These are phyloP conservation scores for Naematelia aurantialba DNA, from an alignment of 768 basidiomycete species.

Conservation along the genomic window DNA sequence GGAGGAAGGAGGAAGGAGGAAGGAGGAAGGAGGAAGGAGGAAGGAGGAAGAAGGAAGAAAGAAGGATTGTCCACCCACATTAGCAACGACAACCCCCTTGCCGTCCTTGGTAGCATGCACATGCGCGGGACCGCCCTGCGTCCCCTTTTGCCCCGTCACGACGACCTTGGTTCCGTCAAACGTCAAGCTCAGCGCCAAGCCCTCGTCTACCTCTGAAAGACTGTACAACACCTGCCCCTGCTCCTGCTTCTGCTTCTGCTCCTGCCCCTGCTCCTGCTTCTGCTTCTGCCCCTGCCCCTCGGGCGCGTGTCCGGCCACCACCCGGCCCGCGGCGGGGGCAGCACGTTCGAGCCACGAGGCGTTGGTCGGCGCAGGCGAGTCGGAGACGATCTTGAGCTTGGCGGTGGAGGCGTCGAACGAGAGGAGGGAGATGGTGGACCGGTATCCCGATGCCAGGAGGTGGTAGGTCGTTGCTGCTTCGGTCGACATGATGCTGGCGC, in stretches of 20 bases:
- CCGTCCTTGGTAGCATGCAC: conserved; percentile 55
- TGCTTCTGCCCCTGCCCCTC: conserved; percentile 49
- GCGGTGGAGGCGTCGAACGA: conserved; percentile 59
- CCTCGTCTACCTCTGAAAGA: conserved; percentile 61
- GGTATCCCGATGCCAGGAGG: conserved; percentile 50
- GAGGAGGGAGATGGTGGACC: conserved; percentile 62
- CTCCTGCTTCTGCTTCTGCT: too few species aligned
- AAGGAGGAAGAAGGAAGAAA: too few species aligned
- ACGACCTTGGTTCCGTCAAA: conserved; percentile 57
- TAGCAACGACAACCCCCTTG: neutral
- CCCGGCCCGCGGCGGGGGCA: too few species aligned
- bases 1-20: too few species aligned
- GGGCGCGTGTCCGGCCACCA: neutral
- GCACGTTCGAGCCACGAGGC: conserved; percentile 77
- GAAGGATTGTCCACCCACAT: too few species aligned
- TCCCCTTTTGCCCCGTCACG: conserved; percentile 45
- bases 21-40: too few species aligned
- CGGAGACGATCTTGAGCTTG: conserved; percentile 53
- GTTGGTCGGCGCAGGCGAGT: conserved; percentile 38
- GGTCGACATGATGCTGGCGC: too few species aligned
- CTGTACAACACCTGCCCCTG: conserved; percentile 64
- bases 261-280: too few species aligned
- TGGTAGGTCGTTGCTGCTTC: conserved; percentile 37
- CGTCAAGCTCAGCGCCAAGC: conserved; percentile 61
- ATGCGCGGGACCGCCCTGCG: conserved; percentile 38